Evolutionary conservation across 495 filamentous ascomycete species (phyloP).

Genomic region (Penicillium parvum): DNA sequence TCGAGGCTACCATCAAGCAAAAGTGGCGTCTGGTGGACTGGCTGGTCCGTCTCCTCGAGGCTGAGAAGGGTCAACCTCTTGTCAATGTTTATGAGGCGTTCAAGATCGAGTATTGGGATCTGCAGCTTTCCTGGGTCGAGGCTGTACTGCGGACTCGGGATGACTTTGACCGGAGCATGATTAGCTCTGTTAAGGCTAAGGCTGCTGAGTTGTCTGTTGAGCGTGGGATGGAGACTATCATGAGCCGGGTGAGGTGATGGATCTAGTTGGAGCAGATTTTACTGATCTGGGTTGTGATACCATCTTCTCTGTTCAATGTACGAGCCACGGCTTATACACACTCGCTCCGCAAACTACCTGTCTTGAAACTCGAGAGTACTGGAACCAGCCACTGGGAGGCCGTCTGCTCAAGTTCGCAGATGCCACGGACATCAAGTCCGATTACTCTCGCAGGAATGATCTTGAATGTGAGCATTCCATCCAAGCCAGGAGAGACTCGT

Average conservation of each 20-base stretch:
- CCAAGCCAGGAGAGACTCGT: too few species aligned
- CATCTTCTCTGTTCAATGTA: too few species aligned
- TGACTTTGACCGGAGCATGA: slow-evolving; percentile 88
- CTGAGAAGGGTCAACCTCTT: slow-evolving; percentile 65
- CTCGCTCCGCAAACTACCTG: too few species aligned
- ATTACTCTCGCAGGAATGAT: too few species aligned
- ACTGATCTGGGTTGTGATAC: neutral
- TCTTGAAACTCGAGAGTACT: too few species aligned
- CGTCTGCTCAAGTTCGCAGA: too few species aligned
- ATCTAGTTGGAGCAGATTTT: neutral
- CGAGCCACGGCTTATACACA: too few species aligned
- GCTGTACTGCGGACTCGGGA: slow-evolving; percentile 79
- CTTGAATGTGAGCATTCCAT: too few species aligned
- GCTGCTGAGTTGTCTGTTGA: slow-evolving; percentile 79
- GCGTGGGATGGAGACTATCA: slow-evolving; percentile 78
- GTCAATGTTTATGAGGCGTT: slow-evolving; percentile 76
- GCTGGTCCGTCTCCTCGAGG: slow-evolving; percentile 68
- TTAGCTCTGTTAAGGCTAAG: slow-evolving; percentile 79
- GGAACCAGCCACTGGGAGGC: too few species aligned
- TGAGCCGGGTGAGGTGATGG: slow-evolving; percentile 76
- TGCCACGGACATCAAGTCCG: too few species aligned
- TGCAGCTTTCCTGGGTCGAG: slow-evolving; percentile 96
- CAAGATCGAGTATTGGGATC: slow-evolving; percentile 86
- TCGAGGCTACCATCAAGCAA: slow-evolving; percentile 67
- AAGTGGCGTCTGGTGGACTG: slow-evolving; percentile 88